Percentiles rank a stretch among this genome's conserved stretches.
Evolutionary conservation across 176 grass and related monocot genomes (phyloP).

Genomic region (Raddia guianensis): DNA sequence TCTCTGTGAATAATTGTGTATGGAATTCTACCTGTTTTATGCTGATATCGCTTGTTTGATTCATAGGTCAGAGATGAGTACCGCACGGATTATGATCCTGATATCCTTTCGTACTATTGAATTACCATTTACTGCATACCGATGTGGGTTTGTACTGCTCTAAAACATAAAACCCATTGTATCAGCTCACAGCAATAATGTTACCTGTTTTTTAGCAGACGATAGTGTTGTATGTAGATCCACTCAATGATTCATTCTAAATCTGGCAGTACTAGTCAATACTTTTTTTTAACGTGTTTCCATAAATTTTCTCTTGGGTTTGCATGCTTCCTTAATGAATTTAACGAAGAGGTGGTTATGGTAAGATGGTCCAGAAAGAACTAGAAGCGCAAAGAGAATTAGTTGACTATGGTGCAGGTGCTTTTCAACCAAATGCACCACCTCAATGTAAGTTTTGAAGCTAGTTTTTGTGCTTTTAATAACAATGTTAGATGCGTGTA

Average conservation of each 20-base stretch:
- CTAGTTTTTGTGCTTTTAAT: slow-evolving; percentile 16
- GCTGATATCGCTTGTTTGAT: slow-evolving; percentile 38
- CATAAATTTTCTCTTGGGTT: slow-evolving; percentile 4
- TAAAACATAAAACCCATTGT: slow-evolving; percentile 3
- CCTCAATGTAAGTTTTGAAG: slow-evolving; percentile 52
- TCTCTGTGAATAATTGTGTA: slow-evolving; percentile 29
- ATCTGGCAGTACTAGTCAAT: not conserved
- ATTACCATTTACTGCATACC: not conserved
- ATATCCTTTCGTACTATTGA: slow-evolving; percentile 56
- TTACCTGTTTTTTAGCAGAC: not conserved
- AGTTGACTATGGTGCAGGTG: slow-evolving; percentile 81
- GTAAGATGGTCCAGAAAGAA: slow-evolving; percentile 96
- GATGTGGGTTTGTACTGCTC: slow-evolving; percentile 12
- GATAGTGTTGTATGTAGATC: not conserved
- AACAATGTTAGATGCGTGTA: not conserved
- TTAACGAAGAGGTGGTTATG: slow-evolving; percentile 85
- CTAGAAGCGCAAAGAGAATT: slow-evolving; percentile 92
- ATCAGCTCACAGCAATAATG: not conserved
- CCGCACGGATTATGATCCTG: slow-evolving; percentile 98
- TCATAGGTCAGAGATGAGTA: slow-evolving; percentile 88
- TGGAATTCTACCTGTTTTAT: slow-evolving; percentile 15
- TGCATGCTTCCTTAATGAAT: slow-evolving; percentile 48
- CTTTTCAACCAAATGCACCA: slow-evolving; percentile 54
- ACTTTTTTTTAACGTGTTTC: slow-evolving; percentile 22
- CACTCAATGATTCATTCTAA: not conserved